Evolutionary conservation across 306 rosid species (phyloP).

Genomic region (Hippophae tibetana): DNA sequence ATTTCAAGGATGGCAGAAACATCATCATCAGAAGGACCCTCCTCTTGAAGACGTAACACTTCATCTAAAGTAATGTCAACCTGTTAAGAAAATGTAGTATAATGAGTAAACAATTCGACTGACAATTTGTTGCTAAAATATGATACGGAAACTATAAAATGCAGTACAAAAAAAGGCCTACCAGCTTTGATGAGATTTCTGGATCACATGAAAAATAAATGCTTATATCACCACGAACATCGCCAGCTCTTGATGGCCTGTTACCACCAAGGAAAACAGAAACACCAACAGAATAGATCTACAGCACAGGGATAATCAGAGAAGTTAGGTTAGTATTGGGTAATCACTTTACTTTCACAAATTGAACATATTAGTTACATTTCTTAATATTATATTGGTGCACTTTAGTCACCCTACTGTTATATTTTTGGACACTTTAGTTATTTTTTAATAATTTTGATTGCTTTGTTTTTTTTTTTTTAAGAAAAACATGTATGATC

Average conservation of each 20-base stretch:
- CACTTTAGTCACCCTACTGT: too few relatives aligned
- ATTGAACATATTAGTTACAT: too few relatives aligned
- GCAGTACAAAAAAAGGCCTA: conserved; percentile 22
- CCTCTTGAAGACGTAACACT: conserved; percentile 81
- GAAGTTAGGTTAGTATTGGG: too few relatives aligned
- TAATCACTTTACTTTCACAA: too few relatives aligned
- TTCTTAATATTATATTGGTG: too few relatives aligned
- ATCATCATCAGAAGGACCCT: conserved; percentile 83
- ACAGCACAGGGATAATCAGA: conserved; percentile 16
- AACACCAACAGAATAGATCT: conserved; percentile 86
- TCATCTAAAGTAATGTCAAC: conserved; percentile 88
- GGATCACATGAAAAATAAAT: conserved; percentile 93
- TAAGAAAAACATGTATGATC: too few relatives aligned
- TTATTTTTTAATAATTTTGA: too few relatives aligned
- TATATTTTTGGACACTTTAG: too few relatives aligned
- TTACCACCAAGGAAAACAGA: conserved; percentile 91
- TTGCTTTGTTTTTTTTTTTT: too few relatives aligned
- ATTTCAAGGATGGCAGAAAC: conserved; percentile 77
- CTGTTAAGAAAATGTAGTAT: conserved; percentile 31
- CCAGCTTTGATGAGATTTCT: conserved; percentile 85
- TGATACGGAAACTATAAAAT: neutral
- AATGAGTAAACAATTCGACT: conserved; percentile 12
- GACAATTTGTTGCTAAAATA: conserved; percentile 10
- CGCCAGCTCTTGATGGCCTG: conserved; percentile 78
- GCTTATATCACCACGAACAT: conserved; percentile 85